phyloP scores from a whole-genome alignment of 208 protist species.

The Acanthamoeba castellanii region DNA sequence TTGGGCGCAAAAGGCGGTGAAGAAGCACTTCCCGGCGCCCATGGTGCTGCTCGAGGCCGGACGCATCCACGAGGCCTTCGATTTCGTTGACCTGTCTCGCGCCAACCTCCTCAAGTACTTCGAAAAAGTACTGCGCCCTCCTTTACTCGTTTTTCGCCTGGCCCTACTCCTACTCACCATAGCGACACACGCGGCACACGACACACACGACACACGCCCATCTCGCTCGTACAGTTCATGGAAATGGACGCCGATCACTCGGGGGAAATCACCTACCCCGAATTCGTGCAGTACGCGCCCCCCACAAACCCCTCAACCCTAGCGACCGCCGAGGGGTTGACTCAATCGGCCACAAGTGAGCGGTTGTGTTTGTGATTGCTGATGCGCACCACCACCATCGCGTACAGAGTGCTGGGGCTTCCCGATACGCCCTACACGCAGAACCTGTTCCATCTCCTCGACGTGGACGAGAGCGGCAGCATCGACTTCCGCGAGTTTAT shows the following conservation, averaged over 20 bases:
- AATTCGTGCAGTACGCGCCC: not conserved
- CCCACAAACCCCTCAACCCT: no score
- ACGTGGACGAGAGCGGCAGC: constrained; percentile 18
- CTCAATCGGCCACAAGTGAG: no score
- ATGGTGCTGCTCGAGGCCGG: not conserved
- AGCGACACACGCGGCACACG: not conserved
- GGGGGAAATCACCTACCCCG: constrained; percentile 24
- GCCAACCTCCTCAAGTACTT: not conserved
- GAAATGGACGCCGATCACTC: constrained; percentile 14
- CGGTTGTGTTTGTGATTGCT: no score
- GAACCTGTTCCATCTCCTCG: constrained; percentile 15
- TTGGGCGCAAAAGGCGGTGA: not conserved
- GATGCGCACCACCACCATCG: not conserved
- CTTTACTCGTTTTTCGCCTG: no score
- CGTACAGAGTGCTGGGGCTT: not conserved
- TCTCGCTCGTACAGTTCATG: not conserved
- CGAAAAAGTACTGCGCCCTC: not conserved
- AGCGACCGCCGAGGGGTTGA: no score
- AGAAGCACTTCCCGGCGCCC: not conserved
- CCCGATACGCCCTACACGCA: constrained; percentile 1
- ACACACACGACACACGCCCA: not conserved
- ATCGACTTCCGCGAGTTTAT: constrained; percentile 48
- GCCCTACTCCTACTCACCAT: no score
- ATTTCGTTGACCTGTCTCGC: not conserved
- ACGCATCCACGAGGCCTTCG: not conserved